Evolutionary conservation across 108 stramenopile genomes (phyloP).

Genomic region (Fistulifera pelliculosa): DNA sequence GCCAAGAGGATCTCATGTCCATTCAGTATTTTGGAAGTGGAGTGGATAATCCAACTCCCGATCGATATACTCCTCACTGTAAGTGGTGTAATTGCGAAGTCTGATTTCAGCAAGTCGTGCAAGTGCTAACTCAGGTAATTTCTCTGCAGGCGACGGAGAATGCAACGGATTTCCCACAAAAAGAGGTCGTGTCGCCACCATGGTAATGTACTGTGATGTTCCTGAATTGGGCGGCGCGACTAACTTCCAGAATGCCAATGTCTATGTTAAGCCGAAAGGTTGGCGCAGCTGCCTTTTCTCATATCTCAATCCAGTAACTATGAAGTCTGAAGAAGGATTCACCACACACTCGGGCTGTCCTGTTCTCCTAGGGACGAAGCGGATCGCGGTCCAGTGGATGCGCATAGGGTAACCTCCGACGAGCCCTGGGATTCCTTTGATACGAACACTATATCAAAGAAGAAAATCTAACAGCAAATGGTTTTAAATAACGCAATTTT

Average conservation of each 20-base stretch:
- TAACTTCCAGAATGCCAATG: constrained; percentile 79
- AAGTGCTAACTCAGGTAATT: no score
- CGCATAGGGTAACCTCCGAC: constrained; percentile 61
- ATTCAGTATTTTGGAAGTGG: constrained; percentile 79
- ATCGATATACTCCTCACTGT: constrained; percentile 87
- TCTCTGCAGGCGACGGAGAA: constrained; percentile 48
- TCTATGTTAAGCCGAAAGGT: constrained; percentile 70
- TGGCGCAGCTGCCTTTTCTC: constrained; percentile 81
- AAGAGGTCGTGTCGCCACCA: constrained; percentile 86
- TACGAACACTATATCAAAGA: constrained; percentile 46
- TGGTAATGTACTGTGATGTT: constrained; percentile 91
- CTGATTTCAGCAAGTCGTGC: no score
- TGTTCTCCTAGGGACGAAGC: constrained; percentile 84
- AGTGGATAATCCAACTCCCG: constrained; percentile 55
- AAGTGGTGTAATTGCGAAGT: no score
- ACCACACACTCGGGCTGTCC: constrained; percentile 84
- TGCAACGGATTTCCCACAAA: constrained; percentile 49
- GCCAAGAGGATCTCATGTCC: constrained; percentile 78
- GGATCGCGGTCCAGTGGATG: constrained; percentile 79
- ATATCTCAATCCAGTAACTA: constrained; percentile 60
- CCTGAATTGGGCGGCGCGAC: constrained; percentile 84
- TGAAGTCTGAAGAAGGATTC: constrained; percentile 48
- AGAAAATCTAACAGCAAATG: background rate
- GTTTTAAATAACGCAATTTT: no score
- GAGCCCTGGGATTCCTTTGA: constrained; percentile 78